Base-by-base conservation (phyloP, 2,329 filamentous ascomycete genomes). In the Aspergillus viridinutans region DNA sequence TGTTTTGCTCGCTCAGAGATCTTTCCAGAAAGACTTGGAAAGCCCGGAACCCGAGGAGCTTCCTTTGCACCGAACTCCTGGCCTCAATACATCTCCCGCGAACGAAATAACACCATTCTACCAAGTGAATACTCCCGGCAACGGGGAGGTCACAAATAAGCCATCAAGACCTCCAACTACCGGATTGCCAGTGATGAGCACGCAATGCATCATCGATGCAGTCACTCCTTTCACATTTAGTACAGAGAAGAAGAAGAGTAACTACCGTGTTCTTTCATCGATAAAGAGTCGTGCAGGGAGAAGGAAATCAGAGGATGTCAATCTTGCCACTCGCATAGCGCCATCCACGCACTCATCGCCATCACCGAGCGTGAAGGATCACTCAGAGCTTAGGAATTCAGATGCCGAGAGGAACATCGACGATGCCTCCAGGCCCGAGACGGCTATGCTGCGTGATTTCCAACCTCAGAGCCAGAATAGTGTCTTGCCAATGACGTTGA, bases 121-220 rank as follows among this genome's bases (percentile, higher is more conserved):
- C 32, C 61, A 58, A 7, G 40, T 74, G 14, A 62, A 56, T 14
- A 60, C 59, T 1, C 57, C 60, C 12, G 55, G 61, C 28, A 54
- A 48, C 38, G 40, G 42, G 3, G 40, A 38, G 32, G 17, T 29
- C 42, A 21, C 55, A 8, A 48, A 58, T 32, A 50, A 52, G 7
- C 53, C 38, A 52, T 42, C 53, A 7, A 52, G 40, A 32, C 25
- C 57, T 23, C 55, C 58, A 23, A 61, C 59, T 21, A 58, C 58
- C 1, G 61, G 55, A 20, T 52, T 59, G n/a, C 68, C 66, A 55
- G 64, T 67, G 45, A 67, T 74, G 58, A 74, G 72, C 56, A 77
- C 75, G 1, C 74, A 77, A 60, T 71, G 64, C 48, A 73, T 77
- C 64, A 68, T 78, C 17, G 72, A 77, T 54, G 68, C 72, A 14